These are phyloP conservation scores for Tolypocladium cylindrosporum DNA, from an alignment of 2,329 filamentous ascomycete genomes.

Conservation along the genomic window DNA sequence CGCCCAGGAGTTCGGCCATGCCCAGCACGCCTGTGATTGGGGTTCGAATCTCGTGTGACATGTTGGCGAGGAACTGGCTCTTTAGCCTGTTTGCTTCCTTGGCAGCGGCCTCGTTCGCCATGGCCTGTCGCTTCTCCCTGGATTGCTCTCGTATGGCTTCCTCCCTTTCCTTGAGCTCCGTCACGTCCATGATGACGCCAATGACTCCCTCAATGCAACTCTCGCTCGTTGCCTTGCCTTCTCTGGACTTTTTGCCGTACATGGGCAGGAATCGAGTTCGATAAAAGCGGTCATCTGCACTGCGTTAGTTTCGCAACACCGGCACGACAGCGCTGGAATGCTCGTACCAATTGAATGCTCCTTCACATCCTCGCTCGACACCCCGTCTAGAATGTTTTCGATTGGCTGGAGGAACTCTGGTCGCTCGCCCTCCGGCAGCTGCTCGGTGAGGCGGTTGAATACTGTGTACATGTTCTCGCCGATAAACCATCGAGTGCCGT, in stretches of 20 bases:
- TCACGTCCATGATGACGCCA: constrained; percentile 72
- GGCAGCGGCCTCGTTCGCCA: constrained; percentile 67
- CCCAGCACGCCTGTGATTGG: constrained; percentile 74
- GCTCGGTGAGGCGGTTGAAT: constrained; percentile 40
- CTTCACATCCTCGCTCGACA: constrained; percentile 47
- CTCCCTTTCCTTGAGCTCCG: constrained; percentile 57
- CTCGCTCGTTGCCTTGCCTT: constrained; percentile 33
- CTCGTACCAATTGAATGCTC: constrained; percentile 48
- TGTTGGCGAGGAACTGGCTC: constrained; percentile 70
- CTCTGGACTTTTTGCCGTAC: constrained; percentile 42
- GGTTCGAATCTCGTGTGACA: constrained; percentile 72
- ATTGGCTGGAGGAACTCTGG: constrained; percentile 47
- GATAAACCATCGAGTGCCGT: constrained; percentile 38
- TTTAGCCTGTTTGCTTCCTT: constrained; percentile 75
- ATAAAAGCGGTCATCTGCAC: constrained; percentile 52
- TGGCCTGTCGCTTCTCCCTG: constrained; percentile 57
- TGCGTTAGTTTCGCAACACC: background rate
- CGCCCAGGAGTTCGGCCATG: constrained; percentile 65
- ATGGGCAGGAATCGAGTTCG: constrained; percentile 63
- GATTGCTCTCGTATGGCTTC: constrained; percentile 53
- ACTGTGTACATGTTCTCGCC: constrained; percentile 56
- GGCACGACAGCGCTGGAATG: background rate
- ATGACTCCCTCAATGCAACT: constrained; percentile 60
- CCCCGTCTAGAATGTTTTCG: constrained; percentile 54
- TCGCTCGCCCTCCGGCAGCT: constrained; percentile 30